Evolutionary conservation across 1,139 yeast species (phyloP).

Genomic region (Pichia sp.): DNA sequence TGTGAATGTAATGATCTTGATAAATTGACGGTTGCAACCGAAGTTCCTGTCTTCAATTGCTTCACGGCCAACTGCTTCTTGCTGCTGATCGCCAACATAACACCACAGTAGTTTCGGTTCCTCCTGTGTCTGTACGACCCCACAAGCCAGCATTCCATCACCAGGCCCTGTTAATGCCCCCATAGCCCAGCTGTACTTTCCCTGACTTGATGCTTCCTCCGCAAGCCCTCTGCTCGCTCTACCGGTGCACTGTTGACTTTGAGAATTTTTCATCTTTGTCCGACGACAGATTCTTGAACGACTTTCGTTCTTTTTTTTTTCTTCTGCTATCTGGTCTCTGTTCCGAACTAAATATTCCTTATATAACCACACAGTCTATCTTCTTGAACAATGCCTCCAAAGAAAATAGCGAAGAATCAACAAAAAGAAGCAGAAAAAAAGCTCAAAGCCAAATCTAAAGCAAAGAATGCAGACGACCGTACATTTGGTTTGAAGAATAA

Average conservation of each 20-base stretch:
- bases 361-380: too few relatives aligned
- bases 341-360: too few relatives aligned
- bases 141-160: too few relatives aligned
- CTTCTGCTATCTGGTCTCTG: neutral
- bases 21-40: neutral
- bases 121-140: too few relatives aligned
- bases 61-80: slow-evolving; percentile 12
- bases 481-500: slow-evolving; percentile 94
- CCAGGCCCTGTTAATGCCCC: too few relatives aligned
- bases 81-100: slow-evolving; percentile 6
- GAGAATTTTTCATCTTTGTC: too few relatives aligned
- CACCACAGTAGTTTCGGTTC: too few relatives aligned
- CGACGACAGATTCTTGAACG: too few relatives aligned
- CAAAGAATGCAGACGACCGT: slow-evolving; percentile 76
- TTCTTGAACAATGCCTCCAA: slow-evolving; percentile 53
- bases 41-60: slow-evolving; percentile 13
- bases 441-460: slow-evolving; percentile 53
- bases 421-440: slow-evolving; percentile 50
- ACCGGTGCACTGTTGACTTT: too few relatives aligned
- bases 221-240: too few relatives aligned
- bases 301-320: neutral
- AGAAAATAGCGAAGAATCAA: slow-evolving; percentile 52
- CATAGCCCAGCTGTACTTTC: too few relatives aligned
- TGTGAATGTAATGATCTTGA: slow-evolving; percentile 10
- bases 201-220: too few relatives aligned